Base-by-base conservation (phyloP, 164 flowering plant genomes). In the Magnolia sinica region DNA sequence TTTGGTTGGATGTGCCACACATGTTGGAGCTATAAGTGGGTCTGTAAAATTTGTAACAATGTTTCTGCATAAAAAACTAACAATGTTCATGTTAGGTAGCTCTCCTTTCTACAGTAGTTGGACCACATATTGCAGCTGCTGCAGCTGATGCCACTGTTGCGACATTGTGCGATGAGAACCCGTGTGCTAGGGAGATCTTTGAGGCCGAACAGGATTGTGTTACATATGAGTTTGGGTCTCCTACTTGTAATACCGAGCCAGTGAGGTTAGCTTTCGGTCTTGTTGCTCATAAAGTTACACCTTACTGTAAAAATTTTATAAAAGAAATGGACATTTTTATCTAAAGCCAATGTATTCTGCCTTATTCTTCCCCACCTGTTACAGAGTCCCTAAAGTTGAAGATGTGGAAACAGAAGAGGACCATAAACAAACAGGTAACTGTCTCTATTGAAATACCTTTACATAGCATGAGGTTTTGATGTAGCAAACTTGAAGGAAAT, bases 81-180 rank as follows among this genome's bases (percentile, higher is more conserved):
- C 23, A 14, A 6, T 76, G 71, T 81, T 58, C 73, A 45, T 51
- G 29, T 79, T 79, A 96, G 99, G 90, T 91, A 50, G 87, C 96
- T 84, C 77, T 73, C 70, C 81, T 94, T 29, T 86, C 93, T 50
- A 81, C 87, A 52, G 83, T 83, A 80, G 91, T 88, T 80, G 90
- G 90, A 49, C 94, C 97, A 63, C 84, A 83, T 79, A 73, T 94
- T 61, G 84, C 93, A 67, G 87, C 90, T 27, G 89, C 92, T 76
- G 98, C 97, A 55, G 90, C 93, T 70, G 89, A 90, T 76, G 97
- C 96, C 84, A 89, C 97, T 77, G 79, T 96, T 76, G 51, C 85
- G 16, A 87, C 91, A 49, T 86, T 96, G 67, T 91, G 91, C 81
- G 80, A 87, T 16, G 97, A 89, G 75, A 86, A 80, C 72, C 90